Percentiles rank a stretch among this genome's conserved stretches.
Evolutionary conservation across 148 eudicot genomes (phyloP).

Genomic region (Camellia japonica): DNA sequence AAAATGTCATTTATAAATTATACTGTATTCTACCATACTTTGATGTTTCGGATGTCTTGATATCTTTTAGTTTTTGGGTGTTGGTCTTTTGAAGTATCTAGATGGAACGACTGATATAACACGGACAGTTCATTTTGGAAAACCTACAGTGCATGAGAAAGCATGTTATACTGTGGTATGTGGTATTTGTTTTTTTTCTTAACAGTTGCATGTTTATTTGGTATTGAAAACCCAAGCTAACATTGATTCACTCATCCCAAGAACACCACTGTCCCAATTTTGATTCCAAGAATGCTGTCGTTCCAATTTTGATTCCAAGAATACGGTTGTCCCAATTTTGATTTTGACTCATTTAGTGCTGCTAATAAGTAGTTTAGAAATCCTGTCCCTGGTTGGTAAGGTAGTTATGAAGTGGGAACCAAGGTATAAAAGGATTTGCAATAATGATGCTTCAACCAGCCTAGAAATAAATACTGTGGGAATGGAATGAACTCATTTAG

Average conservation of each 20-base stretch:
- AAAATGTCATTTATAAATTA: neutral
- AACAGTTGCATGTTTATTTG: neutral
- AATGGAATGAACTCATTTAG: neutral
- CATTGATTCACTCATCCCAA: too few relatives aligned
- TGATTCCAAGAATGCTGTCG: too few relatives aligned
- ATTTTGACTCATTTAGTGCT: conserved; percentile 4
- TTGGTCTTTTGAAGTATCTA: conserved; percentile 52
- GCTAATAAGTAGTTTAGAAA: neutral
- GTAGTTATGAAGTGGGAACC: neutral
- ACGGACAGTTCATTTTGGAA: conserved; percentile 93
- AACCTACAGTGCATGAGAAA: conserved; percentile 89
- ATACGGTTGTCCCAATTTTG: neutral
- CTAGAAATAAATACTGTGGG: neutral
- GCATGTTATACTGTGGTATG: conserved; percentile 91
- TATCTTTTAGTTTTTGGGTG: conserved; percentile 6
- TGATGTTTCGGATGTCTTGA: conserved; percentile 15
- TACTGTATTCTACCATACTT: neutral
- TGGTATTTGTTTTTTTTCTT: conserved; percentile 3
- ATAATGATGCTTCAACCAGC: neutral
- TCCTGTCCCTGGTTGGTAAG: neutral
- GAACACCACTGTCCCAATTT: too few relatives aligned
- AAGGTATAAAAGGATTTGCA: neutral
- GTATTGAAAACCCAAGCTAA: neutral
- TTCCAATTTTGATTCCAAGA: too few relatives aligned
- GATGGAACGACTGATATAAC: conserved; percentile 99